These are phyloP conservation scores for Oemleria cerasiformis DNA, from an alignment of 306 rosid species.

Conservation along the genomic window DNA sequence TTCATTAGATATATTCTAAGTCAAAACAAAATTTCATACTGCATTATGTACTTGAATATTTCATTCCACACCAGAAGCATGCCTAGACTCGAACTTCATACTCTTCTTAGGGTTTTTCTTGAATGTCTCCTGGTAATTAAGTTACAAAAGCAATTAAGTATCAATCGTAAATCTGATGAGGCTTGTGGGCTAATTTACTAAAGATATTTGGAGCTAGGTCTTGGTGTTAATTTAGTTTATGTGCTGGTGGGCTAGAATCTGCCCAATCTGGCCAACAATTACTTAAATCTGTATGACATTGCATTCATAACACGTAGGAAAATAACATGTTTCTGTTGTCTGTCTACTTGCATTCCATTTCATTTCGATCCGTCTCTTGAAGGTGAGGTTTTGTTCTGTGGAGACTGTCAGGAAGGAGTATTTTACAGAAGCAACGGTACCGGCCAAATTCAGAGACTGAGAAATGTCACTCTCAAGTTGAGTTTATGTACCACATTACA, in stretches of 20 bases:
- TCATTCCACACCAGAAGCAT: too few relatives aligned
- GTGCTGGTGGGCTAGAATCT: too few relatives aligned
- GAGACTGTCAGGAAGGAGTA: conserved; percentile 71
- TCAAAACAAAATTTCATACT: background rate
- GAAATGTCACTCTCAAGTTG: conserved; percentile 6
- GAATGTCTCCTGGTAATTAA: background rate
- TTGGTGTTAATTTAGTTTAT: too few relatives aligned
- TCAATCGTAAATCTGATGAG: background rate
- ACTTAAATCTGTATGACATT: too few relatives aligned
- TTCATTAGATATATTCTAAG: background rate
- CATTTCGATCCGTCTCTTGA: conserved; percentile 11
- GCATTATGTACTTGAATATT: background rate
- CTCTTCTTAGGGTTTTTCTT: background rate
- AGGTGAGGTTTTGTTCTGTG: conserved; percentile 84
- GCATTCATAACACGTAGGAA: too few relatives aligned
- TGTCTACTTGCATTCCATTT: background rate
- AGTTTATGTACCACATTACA: background rate
- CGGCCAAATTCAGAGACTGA: conserved; percentile 61
- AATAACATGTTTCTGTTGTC: background rate
- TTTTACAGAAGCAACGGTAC: conserved; percentile 65
- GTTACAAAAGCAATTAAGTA: background rate
- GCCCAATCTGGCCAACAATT: too few relatives aligned
- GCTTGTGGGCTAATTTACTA: too few relatives aligned
- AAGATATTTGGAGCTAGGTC: too few relatives aligned
- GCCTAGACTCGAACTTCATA: background rate